Evolutionary conservation across 2,329 filamentous ascomycete genomes (phyloP).

Genomic region (Myrmaecium sp.): DNA sequence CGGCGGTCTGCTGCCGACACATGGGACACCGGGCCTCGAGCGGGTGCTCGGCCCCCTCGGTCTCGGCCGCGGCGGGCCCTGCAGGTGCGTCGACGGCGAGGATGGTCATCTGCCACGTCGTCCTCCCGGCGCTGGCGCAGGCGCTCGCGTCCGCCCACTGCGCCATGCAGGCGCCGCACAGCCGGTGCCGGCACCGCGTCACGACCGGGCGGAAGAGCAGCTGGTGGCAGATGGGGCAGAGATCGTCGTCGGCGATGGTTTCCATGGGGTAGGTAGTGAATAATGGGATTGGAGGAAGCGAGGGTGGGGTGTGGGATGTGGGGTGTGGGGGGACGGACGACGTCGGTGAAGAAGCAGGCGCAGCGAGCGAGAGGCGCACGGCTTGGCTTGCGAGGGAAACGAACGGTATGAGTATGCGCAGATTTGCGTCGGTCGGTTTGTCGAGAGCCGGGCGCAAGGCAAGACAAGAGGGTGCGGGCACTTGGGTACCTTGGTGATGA

Average conservation of each 20-base stretch:
- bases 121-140: slow-evolving; percentile 17
- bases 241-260: slow-evolving; percentile 23
- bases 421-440: too few relatives aligned
- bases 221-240: slow-evolving; percentile 29
- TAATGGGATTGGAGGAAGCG: too few relatives aligned
- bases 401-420: too few relatives aligned
- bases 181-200: slow-evolving; percentile 25
- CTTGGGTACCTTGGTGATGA: too few relatives aligned
- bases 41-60: slow-evolving; percentile 7
- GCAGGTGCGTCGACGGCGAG: slow-evolving; percentile 20
- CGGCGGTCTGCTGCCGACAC: slow-evolving; percentile 25
- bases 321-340: too few relatives aligned
- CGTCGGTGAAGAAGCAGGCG: too few relatives aligned
- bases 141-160: slow-evolving; percentile 28
- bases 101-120: slow-evolving; percentile 21
- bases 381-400: too few relatives aligned
- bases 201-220: slow-evolving; percentile 26
- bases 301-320: too few relatives aligned
- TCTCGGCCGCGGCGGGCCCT: slow-evolving; percentile 11
- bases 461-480: too few relatives aligned
- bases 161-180: slow-evolving; percentile 29
- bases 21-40: slow-evolving; percentile 28
- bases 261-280: too few relatives aligned
- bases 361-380: too few relatives aligned
- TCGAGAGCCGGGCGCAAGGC: too few relatives aligned